Percentiles rank a stretch among this genome's conserved stretches.
Evolutionary conservation across 208 protist genomes (phyloP).

Genomic region (Phytomonas sp.): DNA sequence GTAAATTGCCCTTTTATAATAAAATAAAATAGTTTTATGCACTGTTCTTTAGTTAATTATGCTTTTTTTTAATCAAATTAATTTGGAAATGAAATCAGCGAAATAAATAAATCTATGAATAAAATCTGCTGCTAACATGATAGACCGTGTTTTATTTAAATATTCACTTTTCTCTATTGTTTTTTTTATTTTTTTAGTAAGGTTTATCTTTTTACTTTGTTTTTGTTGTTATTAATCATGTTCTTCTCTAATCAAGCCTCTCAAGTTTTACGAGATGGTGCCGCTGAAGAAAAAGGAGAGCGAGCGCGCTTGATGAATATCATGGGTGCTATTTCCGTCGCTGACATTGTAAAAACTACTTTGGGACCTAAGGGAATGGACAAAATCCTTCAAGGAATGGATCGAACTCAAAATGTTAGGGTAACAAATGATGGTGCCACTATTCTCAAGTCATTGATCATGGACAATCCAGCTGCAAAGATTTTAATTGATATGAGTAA

Average conservation of each 20-base stretch:
- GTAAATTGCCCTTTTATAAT: conserved; percentile 12
- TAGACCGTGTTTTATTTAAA: neutral
- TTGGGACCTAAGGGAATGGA: conserved; percentile 99
- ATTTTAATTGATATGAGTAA: conserved; percentile 99
- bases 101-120: neutral
- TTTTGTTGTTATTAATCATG: conserved; percentile 33
- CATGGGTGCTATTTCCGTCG: conserved; percentile 83
- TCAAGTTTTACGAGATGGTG: conserved; percentile 76
- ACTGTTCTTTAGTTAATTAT: neutral
- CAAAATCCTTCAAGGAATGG: conserved; percentile 90
- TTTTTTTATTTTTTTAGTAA: conserved; percentile 17
- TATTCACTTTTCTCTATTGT: conserved; percentile 1
- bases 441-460: conserved; percentile 97
- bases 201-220: conserved; percentile 13
- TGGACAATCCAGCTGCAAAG: conserved; percentile 99
- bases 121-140: neutral
- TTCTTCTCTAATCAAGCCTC: conserved; percentile 74
- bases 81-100: neutral
- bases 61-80: neutral
- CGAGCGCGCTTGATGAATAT: conserved; percentile 89
- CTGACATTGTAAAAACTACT: conserved; percentile 99
- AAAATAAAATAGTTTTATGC: neutral
- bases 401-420: conserved; percentile 74
- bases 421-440: conserved; percentile 99
- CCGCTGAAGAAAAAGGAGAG: conserved; percentile 90